These are phyloP conservation scores for Arthrobotrys musiformis DNA, from an alignment of 2,329 filamentous ascomycete species.

Conservation along the genomic window DNA sequence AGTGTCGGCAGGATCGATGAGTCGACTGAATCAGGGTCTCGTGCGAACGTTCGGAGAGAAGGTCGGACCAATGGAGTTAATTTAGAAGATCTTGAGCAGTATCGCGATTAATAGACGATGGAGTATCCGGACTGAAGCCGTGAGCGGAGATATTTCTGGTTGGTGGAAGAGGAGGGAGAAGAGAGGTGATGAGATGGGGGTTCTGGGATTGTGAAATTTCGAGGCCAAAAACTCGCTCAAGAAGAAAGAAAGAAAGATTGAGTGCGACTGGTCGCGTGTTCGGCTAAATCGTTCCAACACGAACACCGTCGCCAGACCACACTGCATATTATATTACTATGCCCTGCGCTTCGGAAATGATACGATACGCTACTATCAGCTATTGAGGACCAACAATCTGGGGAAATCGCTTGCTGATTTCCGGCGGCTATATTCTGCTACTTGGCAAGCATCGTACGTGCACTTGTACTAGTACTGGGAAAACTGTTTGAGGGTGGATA, in stretches of 20 bases:
- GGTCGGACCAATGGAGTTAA: constrained; percentile 6
- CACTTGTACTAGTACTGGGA: too few species aligned
- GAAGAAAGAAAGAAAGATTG: constrained; percentile 2
- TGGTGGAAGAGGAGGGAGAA: constrained; percentile 7
- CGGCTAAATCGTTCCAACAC: constrained; percentile 39
- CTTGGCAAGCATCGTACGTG: constrained; percentile 1
- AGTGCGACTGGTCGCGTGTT: constrained; percentile 39
- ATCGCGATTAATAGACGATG: constrained; percentile 2
- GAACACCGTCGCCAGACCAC: constrained; percentile 2
- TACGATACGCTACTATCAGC: not conserved
- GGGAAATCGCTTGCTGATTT: not conserved
- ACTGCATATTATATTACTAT: not conserved
- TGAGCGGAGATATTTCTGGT: not conserved
- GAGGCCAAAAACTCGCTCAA: constrained; percentile 43
- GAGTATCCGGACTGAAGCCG: not conserved
- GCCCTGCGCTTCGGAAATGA: not conserved
- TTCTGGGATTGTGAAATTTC: constrained; percentile 40
- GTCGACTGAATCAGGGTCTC: constrained; percentile 42
- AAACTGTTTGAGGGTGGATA: constrained; percentile 14
- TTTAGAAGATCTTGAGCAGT: not conserved
- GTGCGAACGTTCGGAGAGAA: constrained; percentile 24
- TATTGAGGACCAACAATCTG: not conserved
- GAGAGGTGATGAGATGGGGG: constrained; percentile 26
- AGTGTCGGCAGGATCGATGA: constrained; percentile 20
- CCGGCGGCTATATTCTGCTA: constrained; percentile 5